phyloP scores from a whole-genome alignment of 148 eudicot species.

The Camellia japonica region DNA sequence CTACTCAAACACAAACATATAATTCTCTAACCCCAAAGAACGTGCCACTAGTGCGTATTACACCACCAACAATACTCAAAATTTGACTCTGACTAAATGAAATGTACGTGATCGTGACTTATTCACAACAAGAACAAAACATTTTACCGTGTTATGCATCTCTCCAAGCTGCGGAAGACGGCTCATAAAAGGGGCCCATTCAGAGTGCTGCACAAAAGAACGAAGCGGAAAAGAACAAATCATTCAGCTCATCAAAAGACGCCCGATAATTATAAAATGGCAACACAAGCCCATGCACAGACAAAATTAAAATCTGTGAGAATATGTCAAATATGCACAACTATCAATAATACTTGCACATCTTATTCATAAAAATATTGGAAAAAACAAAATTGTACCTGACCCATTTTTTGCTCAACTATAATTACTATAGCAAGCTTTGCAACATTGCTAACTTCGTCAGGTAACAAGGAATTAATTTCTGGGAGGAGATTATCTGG shows the following conservation, averaged over 20 bases:
- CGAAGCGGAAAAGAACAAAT: not conserved
- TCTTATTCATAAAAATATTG: not conserved
- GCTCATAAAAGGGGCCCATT: conserved; percentile 78
- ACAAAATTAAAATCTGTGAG: not conserved
- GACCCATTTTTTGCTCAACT: conserved; percentile 58
- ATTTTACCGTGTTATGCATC: conserved; percentile 63
- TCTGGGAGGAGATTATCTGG: conserved; percentile 59
- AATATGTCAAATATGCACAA: not conserved
- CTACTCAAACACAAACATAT: not conserved
- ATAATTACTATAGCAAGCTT: conserved; percentile 73
- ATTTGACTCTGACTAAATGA: not conserved
- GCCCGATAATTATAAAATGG: not conserved
- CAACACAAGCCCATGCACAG: not conserved
- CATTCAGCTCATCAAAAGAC: not conserved
- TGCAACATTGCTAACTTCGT: conserved; percentile 48
- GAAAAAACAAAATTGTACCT: conserved; percentile 33
- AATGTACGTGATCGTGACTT: not conserved
- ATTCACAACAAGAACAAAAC: not conserved
- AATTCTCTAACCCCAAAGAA: not conserved
- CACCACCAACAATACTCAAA: not conserved
- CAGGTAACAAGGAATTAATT: conserved; percentile 47
- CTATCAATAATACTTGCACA: not conserved
- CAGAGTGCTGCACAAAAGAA: conserved; percentile 46
- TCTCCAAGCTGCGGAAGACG: conserved; percentile 61
- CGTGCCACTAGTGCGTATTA: not conserved